Evolutionary conservation across 2,329 filamentous ascomycete genomes (phyloP).

Genomic region (Teratosphaeria nubilosa): DNA sequence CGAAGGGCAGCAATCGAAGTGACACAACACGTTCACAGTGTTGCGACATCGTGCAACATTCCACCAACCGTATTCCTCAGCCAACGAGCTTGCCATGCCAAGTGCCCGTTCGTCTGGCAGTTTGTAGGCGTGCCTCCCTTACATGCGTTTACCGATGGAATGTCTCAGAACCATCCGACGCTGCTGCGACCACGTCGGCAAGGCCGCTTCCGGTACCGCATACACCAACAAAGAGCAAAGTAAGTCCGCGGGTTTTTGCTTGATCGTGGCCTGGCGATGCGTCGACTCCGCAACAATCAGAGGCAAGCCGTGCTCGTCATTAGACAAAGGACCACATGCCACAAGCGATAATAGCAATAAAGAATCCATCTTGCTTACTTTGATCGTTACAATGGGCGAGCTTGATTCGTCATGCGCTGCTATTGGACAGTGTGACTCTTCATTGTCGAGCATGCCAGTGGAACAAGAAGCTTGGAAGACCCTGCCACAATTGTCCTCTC

Average conservation of each 20-base stretch:
- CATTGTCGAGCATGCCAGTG: conserved; percentile 25
- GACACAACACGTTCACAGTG: conserved; percentile 18
- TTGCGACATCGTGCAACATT: conserved; percentile 19
- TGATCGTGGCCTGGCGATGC: conserved; percentile 8
- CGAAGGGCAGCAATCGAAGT: conserved; percentile 5
- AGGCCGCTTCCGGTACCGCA: conserved; percentile 23
- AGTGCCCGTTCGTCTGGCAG: conserved; percentile 17
- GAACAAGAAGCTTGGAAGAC: conserved; percentile 22
- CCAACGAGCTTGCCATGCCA: conserved; percentile 14
- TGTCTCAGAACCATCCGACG: conserved; percentile 23
- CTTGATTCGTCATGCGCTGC: conserved; percentile 19
- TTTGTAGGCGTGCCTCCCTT: conserved; percentile 15
- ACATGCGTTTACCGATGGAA: conserved; percentile 21
- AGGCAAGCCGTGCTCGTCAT: conserved; percentile 19
- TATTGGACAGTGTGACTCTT: conserved; percentile 20
- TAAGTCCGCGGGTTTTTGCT: conserved; percentile 10
- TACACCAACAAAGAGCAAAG: conserved; percentile 28
- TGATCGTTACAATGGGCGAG: conserved; percentile 15
- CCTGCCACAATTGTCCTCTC: conserved; percentile 18
- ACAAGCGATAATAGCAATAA: conserved; percentile 25
- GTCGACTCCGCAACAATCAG: conserved; percentile 24
- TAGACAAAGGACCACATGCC: conserved; percentile 25
- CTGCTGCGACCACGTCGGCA: conserved; percentile 15
- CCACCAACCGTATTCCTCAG: conserved; percentile 16
- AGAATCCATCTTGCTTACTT: conserved; percentile 15